phyloP scores from a whole-genome alignment of 2,329 filamentous ascomycete species.

The Teratosphaeria destructans region DNA sequence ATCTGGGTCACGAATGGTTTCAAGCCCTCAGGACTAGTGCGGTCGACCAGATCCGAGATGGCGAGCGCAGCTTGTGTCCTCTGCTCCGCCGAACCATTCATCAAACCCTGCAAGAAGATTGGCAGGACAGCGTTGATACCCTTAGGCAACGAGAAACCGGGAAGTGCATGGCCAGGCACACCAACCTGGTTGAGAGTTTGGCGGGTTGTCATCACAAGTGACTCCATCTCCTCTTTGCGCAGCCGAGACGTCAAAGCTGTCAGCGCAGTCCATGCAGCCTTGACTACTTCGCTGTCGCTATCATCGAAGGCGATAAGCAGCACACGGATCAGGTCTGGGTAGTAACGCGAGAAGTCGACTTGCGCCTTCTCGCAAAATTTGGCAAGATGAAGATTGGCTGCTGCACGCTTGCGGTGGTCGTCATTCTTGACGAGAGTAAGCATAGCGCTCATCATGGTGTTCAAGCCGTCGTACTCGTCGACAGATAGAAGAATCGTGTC shows the following conservation, averaged over 20 bases:
- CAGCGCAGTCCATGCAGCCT: slow-evolving; percentile 79
- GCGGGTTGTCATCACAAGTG: slow-evolving; percentile 73
- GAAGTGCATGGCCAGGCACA: slow-evolving; percentile 70
- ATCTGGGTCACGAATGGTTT: slow-evolving; percentile 97
- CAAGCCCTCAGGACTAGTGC: slow-evolving; percentile 75
- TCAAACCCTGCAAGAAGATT: slow-evolving; percentile 93
- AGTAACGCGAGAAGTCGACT: slow-evolving; percentile 89
- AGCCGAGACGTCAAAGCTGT: slow-evolving; percentile 79
- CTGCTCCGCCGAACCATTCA: slow-evolving; percentile 92
- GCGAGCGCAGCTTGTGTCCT: slow-evolving; percentile 83
- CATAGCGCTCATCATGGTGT: slow-evolving; percentile 91
- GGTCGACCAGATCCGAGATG: slow-evolving; percentile 91
- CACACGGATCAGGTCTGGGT: slow-evolving; percentile 86
- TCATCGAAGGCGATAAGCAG: slow-evolving; percentile 91
- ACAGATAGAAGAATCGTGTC: slow-evolving; percentile 85
- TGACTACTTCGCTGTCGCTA: slow-evolving; percentile 70
- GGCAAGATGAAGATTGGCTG: slow-evolving; percentile 67
- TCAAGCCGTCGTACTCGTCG: slow-evolving; percentile 91
- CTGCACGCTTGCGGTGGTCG: slow-evolving; percentile 73
- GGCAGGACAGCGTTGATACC: slow-evolving; percentile 93
- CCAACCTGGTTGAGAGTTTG: slow-evolving; percentile 82
- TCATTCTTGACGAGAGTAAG: slow-evolving; percentile 81
- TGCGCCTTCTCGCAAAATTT: slow-evolving; percentile 74
- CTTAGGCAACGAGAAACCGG: slow-evolving; percentile 85
- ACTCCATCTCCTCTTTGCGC: slow-evolving; percentile 97